Percentiles rank a stretch among this genome's conserved stretches.
Evolutionary conservation across 1,284 basidiomycete genomes (phyloP).

Genomic region (Ustilago curta): DNA sequence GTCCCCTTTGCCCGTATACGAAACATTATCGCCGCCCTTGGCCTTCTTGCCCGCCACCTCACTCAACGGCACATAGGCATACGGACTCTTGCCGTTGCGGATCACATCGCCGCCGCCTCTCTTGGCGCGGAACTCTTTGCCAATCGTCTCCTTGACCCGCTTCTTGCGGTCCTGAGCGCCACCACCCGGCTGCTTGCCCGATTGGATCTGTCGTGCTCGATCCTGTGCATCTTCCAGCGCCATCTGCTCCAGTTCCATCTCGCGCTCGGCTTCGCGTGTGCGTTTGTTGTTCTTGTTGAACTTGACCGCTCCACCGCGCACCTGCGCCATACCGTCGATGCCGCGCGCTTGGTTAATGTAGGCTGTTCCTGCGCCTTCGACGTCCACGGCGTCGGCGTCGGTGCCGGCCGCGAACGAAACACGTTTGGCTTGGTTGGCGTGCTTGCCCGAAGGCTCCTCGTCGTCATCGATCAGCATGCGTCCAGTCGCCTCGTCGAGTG

Average conservation of each 20-base stretch:
- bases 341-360: conserved; percentile 85
- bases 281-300: conserved; percentile 86
- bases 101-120: conserved; percentile 74
- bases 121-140: conserved; percentile 62
- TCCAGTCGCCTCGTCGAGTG: conserved; percentile 86
- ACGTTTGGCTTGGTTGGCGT: conserved; percentile 28
- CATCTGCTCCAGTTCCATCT: conserved; percentile 59
- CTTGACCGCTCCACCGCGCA: conserved; percentile 83
- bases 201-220: conserved; percentile 35
- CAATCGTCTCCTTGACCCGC: conserved; percentile 59
- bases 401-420: conserved; percentile 66
- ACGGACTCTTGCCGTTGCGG: conserved; percentile 84
- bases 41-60: conserved; percentile 61
- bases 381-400: conserved; percentile 75
- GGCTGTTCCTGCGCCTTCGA: conserved; percentile 74
- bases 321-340: conserved; percentile 85
- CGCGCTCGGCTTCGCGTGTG: conserved; percentile 61
- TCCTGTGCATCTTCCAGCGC: conserved; percentile 55
- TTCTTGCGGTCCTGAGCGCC: conserved; percentile 34
- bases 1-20: conserved; percentile 53
- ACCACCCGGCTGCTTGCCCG: conserved; percentile 3
- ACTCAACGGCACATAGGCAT: conserved; percentile 77
- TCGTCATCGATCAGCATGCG: conserved; percentile 83
- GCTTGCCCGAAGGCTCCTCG: conserved; percentile 22
- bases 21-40: conserved; percentile 32